A percentile compares a stretch with the other conserved stretches of the same genome.
phyloP scores from a whole-genome alignment of 441 rosid species.

The Arabidopsis hybrid region DNA sequence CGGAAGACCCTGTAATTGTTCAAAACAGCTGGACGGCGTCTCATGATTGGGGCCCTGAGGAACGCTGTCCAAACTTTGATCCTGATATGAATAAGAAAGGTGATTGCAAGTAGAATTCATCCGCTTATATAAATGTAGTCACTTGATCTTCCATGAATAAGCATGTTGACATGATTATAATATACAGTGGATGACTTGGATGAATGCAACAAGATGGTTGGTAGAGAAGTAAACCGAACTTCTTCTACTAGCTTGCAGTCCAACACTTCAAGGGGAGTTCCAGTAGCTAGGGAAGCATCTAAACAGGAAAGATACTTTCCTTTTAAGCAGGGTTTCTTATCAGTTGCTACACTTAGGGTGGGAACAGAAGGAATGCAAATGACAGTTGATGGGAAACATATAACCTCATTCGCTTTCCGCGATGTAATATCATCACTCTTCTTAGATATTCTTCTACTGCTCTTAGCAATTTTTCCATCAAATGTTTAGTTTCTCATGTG shows the following conservation, averaged over 20 bases:
- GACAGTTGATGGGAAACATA: slow-evolving; percentile 81
- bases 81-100: slow-evolving; percentile 79
- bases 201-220: slow-evolving; percentile 86
- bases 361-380: slow-evolving; percentile 78
- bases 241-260: slow-evolving; percentile 47
- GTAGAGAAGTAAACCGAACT: slow-evolving; percentile 58
- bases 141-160: slow-evolving; percentile 6
- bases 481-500: slow-evolving; percentile 14
- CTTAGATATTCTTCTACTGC: slow-evolving; percentile 32
- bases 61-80: slow-evolving; percentile 86
- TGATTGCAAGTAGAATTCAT: slow-evolving; percentile 8
- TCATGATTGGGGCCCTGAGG: slow-evolving; percentile 97
- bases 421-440: slow-evolving; percentile 59
- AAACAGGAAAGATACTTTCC: slow-evolving; percentile 68
- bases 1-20: slow-evolving; percentile 97
- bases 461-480: neutral
- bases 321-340: slow-evolving; percentile 63
- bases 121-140: neutral
- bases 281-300: slow-evolving; percentile 54
- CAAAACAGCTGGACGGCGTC: slow-evolving; percentile 94
- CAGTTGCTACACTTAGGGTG: slow-evolving; percentile 72
- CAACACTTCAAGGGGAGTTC: slow-evolving; percentile 52
- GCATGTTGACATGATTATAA: neutral
- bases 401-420: slow-evolving; percentile 74
- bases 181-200: slow-evolving; percentile 74